Conservation (phyloP, 805 yeast species). For the Saccharomycopsis amapae region DNA sequence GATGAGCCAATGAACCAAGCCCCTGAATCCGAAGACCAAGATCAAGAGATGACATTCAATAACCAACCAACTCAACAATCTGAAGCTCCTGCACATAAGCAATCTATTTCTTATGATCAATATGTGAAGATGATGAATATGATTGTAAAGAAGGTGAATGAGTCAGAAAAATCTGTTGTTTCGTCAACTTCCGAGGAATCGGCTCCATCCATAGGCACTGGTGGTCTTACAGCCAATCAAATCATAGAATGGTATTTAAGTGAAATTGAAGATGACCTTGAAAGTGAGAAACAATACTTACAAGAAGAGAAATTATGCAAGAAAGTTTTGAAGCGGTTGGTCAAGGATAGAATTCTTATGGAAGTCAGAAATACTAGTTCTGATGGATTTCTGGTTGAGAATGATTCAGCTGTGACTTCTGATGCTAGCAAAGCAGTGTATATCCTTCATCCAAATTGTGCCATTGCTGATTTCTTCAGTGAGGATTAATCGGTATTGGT, state of each 20-base stretch:
- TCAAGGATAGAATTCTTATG: conserved; percentile 79
- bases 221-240: conserved; percentile 61
- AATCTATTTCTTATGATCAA: conserved; percentile 73
- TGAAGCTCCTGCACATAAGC: conserved; percentile 23
- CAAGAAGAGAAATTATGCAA: conserved; percentile 62
- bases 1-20: conserved; percentile 16
- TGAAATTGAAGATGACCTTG: conserved; percentile 63
- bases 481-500: no score
- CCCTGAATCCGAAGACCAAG: conserved; percentile 14
- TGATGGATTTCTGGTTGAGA: conserved; percentile 35
- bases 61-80: neutral
- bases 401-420: conserved; percentile 23
- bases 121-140: conserved; percentile 79
- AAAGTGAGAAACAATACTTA: conserved; percentile 63
- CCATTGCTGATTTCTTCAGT: conserved; percentile 48
- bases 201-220: conserved; percentile 37
- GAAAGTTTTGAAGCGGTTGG: conserved; percentile 78
- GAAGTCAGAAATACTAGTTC: conserved; percentile 42
- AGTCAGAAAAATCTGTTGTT: conserved; percentile 40
- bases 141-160: conserved; percentile 59
- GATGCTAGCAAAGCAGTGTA: conserved; percentile 31
- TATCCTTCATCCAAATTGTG: conserved; percentile 76
- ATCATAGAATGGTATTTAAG: conserved; percentile 77
- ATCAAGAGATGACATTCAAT: neutral
- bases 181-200: conserved; percentile 25